Evolutionary conservation across 352 stramenopile genomes (phyloP).

Genomic region (Phytophthora macrochlamydospora): DNA sequence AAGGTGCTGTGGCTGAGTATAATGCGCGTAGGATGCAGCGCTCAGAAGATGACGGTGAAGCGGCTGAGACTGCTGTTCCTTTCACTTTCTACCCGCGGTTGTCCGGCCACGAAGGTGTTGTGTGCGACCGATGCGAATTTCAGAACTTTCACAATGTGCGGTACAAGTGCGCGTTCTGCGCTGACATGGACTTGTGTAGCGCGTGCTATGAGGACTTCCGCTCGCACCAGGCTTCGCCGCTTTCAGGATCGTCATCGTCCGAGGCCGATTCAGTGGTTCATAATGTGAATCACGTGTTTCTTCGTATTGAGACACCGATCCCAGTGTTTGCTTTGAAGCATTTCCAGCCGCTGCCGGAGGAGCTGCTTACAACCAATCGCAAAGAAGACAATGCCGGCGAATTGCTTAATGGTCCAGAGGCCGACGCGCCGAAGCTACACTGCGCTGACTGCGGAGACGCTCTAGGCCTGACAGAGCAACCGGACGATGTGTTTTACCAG

Average conservation of each 20-base stretch:
- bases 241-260: slow-evolving; percentile 16
- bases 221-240: slow-evolving; percentile 24
- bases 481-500: slow-evolving; percentile 56
- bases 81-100: slow-evolving; percentile 54
- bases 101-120: slow-evolving; percentile 64
- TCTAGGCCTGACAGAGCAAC: slow-evolving; percentile 19
- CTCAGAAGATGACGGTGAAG: slow-evolving; percentile 1
- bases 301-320: slow-evolving; percentile 64
- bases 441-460: slow-evolving; percentile 41
- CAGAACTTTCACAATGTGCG: slow-evolving; percentile 58
- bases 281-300: slow-evolving; percentile 61
- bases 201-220: slow-evolving; percentile 61
- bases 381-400: slow-evolving; percentile 8
- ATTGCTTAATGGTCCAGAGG: slow-evolving; percentile 8
- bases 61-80: neutral
- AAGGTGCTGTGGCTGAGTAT: slow-evolving; percentile 27
- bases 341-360: slow-evolving; percentile 42
- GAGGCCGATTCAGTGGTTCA: slow-evolving; percentile 42
- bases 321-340: slow-evolving; percentile 67
- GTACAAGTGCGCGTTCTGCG: slow-evolving; percentile 79
- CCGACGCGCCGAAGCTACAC: slow-evolving; percentile 4
- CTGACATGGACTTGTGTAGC: slow-evolving; percentile 74
- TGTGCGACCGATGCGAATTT: slow-evolving; percentile 71
- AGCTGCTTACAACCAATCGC: slow-evolving; percentile 32
- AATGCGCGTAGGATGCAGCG: slow-evolving; percentile 16